These are phyloP conservation scores for Pleurostoma richardsiae DNA, from an alignment of 2,329 filamentous ascomycete genomes.

Conservation along the genomic window DNA sequence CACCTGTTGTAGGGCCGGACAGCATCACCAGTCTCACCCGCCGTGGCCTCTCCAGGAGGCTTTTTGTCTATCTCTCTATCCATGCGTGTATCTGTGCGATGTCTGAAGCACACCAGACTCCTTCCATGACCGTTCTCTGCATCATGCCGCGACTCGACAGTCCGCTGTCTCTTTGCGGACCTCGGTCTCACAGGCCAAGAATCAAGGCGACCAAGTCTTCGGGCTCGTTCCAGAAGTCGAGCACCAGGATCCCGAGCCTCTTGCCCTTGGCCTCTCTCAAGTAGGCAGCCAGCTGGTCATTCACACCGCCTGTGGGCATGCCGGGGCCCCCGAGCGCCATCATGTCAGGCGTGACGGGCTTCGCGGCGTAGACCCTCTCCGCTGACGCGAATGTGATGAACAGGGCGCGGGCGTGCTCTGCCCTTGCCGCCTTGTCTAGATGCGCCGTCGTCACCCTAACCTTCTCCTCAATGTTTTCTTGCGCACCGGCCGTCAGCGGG, in stretches of 20 bases:
- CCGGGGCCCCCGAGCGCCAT: constrained; percentile 33
- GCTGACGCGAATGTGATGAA: constrained; percentile 44
- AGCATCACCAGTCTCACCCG: no score
- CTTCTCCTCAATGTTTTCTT: constrained; percentile 35
- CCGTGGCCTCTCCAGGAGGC: no score
- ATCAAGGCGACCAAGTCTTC: constrained; percentile 23
- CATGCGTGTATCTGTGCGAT: no score
- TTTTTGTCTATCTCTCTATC: no score
- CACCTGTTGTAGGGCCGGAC: no score
- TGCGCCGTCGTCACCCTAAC: constrained; percentile 34
- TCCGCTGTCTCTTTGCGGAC: no score
- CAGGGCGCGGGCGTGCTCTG: constrained; percentile 17
- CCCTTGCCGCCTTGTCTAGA: constrained; percentile 28
- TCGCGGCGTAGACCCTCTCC: constrained; percentile 30
- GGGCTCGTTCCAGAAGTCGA: constrained; percentile 44
- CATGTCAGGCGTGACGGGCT: constrained; percentile 33
- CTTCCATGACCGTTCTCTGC: no score
- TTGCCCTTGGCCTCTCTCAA: constrained; percentile 30
- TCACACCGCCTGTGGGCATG: constrained; percentile 36
- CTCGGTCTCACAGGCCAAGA: no score
- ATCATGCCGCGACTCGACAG: no score
- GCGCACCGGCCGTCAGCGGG: constrained; percentile 19
- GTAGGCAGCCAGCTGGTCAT: constrained; percentile 31
- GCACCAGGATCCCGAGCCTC: constrained; percentile 44
- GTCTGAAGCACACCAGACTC: no score